Evolutionary conservation across 345 rosid species (phyloP), one percentile per base, ranked within the genome.

Genomic region (Pistacia vera): DNA sequence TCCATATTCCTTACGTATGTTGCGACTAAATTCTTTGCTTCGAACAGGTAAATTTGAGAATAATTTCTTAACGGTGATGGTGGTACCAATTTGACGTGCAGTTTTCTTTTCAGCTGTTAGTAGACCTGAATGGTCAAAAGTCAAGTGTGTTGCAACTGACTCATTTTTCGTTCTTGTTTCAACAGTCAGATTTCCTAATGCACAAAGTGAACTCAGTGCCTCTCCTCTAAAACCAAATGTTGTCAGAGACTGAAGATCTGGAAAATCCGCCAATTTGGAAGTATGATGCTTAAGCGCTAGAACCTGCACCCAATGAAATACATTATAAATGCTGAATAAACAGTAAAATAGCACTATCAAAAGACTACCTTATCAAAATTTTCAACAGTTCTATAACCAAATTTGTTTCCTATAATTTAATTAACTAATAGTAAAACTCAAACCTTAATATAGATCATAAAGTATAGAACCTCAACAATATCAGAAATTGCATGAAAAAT

Each of bases 171-270:
- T 91, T 76, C 95, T 86, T 0, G 99, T 96, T 72, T 96, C 98
- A 56, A 96, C 89, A 10, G 92, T 90, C 80, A 96, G 84, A 68
- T 85, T 84, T 0, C 97, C 99, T 78, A 96, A 83, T 4, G 92
- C 89, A 75, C 93, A 96, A 13, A 96, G 98, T 13, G 99, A 92
- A 72, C 99, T 96, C 77, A 96, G 41, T 6, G 99, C 99, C 86
- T 96, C 99, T 74, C 99, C 99, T 83, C 99, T 83, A 75, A 96
- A 96, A 73, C 99, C 99, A 76, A 87, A 96, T 11, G 97, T 93
- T 41, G 89, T 77, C 83, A 96, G 61, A 72, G 86, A 89, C 83
- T 90, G 92, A 73, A 96, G 95, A 80, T 96, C 99, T 0, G 81
- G 83, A 83, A 96, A 96, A 83, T 91, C 93, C 11, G 81, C 81